Percentiles rank a stretch among this genome's conserved stretches.
These are phyloP conservation scores for Pythium biforme DNA, from an alignment of 352 stramenopile species.

Conservation along the genomic window DNA sequence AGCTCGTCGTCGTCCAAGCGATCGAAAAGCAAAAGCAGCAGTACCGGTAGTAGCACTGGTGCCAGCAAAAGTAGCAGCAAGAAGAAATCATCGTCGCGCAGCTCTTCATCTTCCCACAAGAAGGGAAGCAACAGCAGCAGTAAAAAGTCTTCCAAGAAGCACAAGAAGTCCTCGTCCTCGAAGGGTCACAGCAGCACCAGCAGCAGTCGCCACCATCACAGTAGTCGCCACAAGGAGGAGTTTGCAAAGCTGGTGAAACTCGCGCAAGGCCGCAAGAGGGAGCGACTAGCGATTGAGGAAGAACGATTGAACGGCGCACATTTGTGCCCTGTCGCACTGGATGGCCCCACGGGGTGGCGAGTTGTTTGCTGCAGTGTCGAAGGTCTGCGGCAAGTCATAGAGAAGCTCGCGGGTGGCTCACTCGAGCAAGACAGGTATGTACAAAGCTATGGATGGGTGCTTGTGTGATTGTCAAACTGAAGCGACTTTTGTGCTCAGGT, in stretches of 20 bases:
- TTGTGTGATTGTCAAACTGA: not conserved
- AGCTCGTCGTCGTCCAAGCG: conserved; percentile 45
- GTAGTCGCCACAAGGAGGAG: conserved; percentile 53
- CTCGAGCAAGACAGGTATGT: conserved; percentile 70
- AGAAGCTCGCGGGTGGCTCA: conserved; percentile 55
- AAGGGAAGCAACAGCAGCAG: conserved; percentile 48
- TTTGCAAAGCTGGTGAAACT: conserved; percentile 62
- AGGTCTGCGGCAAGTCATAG: conserved; percentile 50
- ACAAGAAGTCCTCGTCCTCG: conserved; percentile 75
- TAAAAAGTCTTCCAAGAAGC: conserved; percentile 62
- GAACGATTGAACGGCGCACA: conserved; percentile 41
- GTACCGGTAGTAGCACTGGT: conserved; percentile 12
- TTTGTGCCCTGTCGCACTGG: conserved; percentile 33
- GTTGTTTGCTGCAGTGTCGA: conserved; percentile 74
- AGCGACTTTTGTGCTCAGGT: conserved; percentile 23
- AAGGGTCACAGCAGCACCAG: conserved; percentile 42
- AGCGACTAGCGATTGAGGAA: conserved; percentile 60
- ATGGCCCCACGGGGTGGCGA: conserved; percentile 60
- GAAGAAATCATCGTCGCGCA: conserved; percentile 42
- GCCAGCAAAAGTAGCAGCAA: conserved; percentile 40
- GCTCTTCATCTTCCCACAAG: conserved; percentile 32
- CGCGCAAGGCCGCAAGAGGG: conserved; percentile 55
- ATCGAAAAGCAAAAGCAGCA: conserved; percentile 34
- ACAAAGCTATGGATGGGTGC: not conserved
- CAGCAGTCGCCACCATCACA: conserved; percentile 52